phyloP scores from a whole-genome alignment of 192 early-diverging fungal species.

The Phlyctochytrium arcticum region DNA sequence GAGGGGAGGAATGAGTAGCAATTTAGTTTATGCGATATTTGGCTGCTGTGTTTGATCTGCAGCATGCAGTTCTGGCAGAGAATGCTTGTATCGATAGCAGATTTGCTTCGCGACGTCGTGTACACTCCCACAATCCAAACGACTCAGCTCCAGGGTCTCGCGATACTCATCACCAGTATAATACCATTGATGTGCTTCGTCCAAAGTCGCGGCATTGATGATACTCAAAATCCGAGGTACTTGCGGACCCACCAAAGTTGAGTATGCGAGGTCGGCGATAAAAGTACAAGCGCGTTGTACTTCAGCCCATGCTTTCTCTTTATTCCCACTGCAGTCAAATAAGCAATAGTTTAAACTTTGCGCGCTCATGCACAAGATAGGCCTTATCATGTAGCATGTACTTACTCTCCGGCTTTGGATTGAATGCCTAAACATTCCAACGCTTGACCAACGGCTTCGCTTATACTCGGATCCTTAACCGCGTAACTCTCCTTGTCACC shows the following conservation, averaged over 20 bases:
- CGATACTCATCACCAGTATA: neutral
- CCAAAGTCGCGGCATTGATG: neutral
- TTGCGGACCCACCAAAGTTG: neutral
- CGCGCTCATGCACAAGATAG: neutral
- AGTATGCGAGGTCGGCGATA: neutral
- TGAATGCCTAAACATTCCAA: neutral
- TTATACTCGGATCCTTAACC: neutral
- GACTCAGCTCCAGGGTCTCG: neutral
- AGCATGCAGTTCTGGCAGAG: neutral
- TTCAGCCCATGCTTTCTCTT: neutral
- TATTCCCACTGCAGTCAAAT: neutral
- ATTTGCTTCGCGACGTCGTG: neutral
- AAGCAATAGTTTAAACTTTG: neutral
- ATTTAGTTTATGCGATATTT: neutral
- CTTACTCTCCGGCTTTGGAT: neutral
- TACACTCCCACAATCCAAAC: neutral
- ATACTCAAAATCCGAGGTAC: neutral
- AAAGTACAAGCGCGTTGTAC: neutral
- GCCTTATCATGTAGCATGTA: neutral
- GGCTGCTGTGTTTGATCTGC: neutral
- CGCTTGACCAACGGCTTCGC: neutral
- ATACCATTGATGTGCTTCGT: neutral
- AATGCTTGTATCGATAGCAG: neutral
- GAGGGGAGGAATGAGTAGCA: neutral
- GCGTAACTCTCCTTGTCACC: neutral